Evolutionary conservation across 176 grass and related monocot genomes (phyloP).

Genomic region (Lolium perenne): DNA sequence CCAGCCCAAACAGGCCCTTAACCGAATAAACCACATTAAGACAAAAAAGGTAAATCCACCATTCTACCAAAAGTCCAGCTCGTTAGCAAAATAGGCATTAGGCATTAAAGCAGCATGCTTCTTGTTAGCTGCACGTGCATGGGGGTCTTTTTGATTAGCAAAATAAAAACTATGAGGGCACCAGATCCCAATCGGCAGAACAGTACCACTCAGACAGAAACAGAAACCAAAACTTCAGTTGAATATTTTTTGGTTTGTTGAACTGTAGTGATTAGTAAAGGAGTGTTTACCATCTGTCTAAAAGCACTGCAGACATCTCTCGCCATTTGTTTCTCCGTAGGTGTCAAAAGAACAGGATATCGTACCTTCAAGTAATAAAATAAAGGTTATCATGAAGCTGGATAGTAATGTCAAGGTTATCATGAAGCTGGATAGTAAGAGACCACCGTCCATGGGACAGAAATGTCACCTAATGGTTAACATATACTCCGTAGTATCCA

Average conservation of each 20-base stretch:
- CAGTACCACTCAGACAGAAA: not conserved
- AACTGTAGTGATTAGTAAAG: not conserved
- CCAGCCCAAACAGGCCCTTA: too few species aligned
- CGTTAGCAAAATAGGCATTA: too few species aligned
- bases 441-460: constrained; percentile 17
- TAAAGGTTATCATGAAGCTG: not conserved
- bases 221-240: not conserved
- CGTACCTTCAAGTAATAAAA: constrained; percentile 75
- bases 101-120: not conserved
- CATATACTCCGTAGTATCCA: not conserved
- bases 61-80: not conserved
- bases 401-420: not conserved
- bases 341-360: constrained; percentile 94
- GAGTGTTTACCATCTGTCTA: constrained; percentile 74
- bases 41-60: not conserved
- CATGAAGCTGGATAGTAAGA: constrained; percentile 22
- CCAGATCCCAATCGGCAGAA: not conserved
- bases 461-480: not conserved
- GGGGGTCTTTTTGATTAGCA: not conserved
- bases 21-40: not conserved
- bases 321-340: constrained; percentile 96
- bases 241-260: not conserved
- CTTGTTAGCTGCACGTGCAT: not conserved
- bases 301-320: constrained; percentile 94
- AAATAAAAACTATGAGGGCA: too few species aligned